Base-by-base conservation (phyloP, 1,284 basidiomycete species). In the Irpex rosettiformis region DNA sequence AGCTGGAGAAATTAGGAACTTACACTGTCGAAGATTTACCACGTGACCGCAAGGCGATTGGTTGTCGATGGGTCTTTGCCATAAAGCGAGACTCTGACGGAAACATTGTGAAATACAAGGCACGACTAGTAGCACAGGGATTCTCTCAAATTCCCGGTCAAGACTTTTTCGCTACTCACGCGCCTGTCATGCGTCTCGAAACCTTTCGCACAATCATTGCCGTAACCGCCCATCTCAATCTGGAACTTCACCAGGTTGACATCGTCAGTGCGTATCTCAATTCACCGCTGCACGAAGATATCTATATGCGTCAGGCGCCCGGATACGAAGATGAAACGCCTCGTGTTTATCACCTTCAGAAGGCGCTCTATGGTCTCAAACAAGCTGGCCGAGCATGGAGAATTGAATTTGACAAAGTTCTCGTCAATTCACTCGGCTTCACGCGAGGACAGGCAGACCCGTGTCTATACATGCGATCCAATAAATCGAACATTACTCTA, bases 41-140 rank as follows among this genome's bases (percentile, higher is more conserved):
- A 0, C 16, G 48, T 0, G 71, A 64, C 0, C 61, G 64, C 3
- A 67, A 67, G n/a, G 62, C 64, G 7, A 61, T 72, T 7, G 66
- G 66, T 0, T 68, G 64, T 40, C 48, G 57, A 16, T 77, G 73
- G 71, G 72, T 76, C 1, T 74, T 70, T 62, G 63, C 63, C n/a
- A 61, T 66, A 33, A 70, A 68, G 51, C 71, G 70, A 33, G 59
- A 67, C 29, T 60, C 73, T 25, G 7, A 45, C 16, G 62, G 72
- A 2, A 62, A 66, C 0, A 55, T 74, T 8, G 52, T 59, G 13
- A 66, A 69, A 27, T 68, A 68, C 67, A 79, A 80, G 62, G 76
- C 73, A 0, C 59, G 74, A 0, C 67, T 80, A 6, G 74, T 79
- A 6, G 69, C 72, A 1, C 68, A 73, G 64, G 77, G 78, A 79